A percentile compares a stretch with the other conserved stretches of the same genome.
Conservation (phyloP, 2,329 filamentous ascomycete species). For the Gremmenia infestans region DNA sequence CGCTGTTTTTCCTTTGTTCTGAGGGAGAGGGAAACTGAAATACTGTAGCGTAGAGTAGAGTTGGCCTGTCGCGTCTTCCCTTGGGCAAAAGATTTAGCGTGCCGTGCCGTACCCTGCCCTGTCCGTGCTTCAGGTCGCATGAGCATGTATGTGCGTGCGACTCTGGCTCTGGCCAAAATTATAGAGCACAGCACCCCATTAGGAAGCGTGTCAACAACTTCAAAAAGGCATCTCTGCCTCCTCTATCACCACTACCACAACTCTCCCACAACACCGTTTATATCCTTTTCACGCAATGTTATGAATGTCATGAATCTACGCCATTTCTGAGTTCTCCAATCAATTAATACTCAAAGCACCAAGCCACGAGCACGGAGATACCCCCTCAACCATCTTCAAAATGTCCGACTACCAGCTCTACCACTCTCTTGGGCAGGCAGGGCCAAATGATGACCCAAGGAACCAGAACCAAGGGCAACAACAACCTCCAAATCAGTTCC, state of each 20-base stretch:
- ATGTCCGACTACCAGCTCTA: conserved; percentile 55
- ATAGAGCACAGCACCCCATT: not conserved
- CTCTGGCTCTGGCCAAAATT: not conserved
- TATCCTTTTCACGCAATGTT: too few species aligned
- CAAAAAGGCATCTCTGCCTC: not conserved
- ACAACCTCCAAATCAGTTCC: conserved; percentile 50
- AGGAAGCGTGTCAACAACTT: conserved; percentile 22
- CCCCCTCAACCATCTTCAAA: conserved; percentile 13
- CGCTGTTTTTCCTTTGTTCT: not conserved
- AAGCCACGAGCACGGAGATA: too few species aligned
- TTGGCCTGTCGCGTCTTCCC: too few species aligned
- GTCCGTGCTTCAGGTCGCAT: not conserved
- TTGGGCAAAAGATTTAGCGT: not conserved
- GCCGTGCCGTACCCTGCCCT: not conserved
- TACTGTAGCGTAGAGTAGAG: not conserved
- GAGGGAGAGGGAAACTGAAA: not conserved
- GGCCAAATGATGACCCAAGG: conserved; percentile 50
- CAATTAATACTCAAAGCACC: too few species aligned
- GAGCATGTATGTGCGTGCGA: not conserved
- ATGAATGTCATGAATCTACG: too few species aligned
- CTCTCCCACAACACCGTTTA: not conserved
- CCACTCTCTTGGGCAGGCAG: conserved; percentile 52
- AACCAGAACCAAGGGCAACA: conserved; percentile 47
- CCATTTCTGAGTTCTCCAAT: too few species aligned
- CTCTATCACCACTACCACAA: not conserved